phyloP scores from a whole-genome alignment of 495 filamentous ascomycete species.

The Penicillium canariense region DNA sequence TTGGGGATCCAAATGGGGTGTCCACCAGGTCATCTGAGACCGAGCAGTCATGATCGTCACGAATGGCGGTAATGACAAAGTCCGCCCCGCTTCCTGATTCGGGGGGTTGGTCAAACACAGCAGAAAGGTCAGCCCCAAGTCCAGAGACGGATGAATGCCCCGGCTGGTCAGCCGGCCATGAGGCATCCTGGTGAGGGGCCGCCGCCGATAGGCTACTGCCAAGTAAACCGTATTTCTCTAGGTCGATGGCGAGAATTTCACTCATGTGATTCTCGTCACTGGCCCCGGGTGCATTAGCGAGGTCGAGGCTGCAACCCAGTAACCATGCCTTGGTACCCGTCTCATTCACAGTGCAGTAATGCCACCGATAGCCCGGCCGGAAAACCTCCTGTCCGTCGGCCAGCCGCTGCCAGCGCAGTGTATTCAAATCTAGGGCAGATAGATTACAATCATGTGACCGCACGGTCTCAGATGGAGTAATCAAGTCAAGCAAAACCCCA shows the following conservation, averaged over 20 bases:
- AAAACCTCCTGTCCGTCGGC: constrained; percentile 94
- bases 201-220: constrained; percentile 71
- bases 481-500: constrained; percentile 86
- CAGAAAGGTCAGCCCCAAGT: constrained; percentile 76
- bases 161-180: constrained; percentile 50
- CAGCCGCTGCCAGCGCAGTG: constrained; percentile 87
- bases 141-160: constrained; percentile 51
- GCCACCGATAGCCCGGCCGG: constrained; percentile 83
- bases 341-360: constrained; percentile 92
- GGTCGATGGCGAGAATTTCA: constrained; percentile 87
- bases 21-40: constrained; percentile 58
- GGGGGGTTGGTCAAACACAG: constrained; percentile 78
- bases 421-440: constrained; percentile 79
- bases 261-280: constrained; percentile 84
- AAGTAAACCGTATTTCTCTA: constrained; percentile 80
- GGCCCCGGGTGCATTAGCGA: constrained; percentile 46
- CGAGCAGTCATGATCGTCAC: constrained; percentile 55
- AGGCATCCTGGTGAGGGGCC: constrained; percentile 53
- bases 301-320: constrained; percentile 81
- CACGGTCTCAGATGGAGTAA: constrained; percentile 86
- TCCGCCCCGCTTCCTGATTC: constrained; percentile 79
- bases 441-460: constrained; percentile 82
- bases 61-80: constrained; percentile 78
- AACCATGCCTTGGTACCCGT: constrained; percentile 95
- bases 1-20: constrained; percentile 30